Conservation (phyloP, 2,329 filamentous ascomycete species). For the Venturia nashicola region DNA sequence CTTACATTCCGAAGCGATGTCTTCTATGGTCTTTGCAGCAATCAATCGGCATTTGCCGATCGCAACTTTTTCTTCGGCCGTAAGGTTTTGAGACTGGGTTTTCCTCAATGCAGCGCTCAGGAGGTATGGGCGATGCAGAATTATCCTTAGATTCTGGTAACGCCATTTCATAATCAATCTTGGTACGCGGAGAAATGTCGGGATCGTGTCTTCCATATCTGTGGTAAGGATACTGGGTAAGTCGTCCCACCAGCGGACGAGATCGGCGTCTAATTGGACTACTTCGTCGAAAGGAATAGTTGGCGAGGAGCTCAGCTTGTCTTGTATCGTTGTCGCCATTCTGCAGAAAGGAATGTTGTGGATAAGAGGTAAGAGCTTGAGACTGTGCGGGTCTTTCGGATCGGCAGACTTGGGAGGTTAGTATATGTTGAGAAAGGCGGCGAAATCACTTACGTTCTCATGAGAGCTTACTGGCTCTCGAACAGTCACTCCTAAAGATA, state of each 20-base stretch:
- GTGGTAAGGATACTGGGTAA: conserved; percentile 41
- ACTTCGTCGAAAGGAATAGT: conserved; percentile 56
- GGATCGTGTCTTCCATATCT: conserved; percentile 45
- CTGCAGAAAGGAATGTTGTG: conserved; percentile 72
- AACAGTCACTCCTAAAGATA: conserved; percentile 27
- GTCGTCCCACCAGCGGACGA: conserved; percentile 60
- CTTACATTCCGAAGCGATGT: conserved; percentile 58
- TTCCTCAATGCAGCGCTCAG: conserved; percentile 47
- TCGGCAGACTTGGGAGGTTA: conserved; percentile 19
- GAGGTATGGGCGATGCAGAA: conserved; percentile 62
- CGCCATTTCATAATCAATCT: conserved; percentile 72
- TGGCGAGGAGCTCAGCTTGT: conserved; percentile 58
- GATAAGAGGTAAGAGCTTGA: conserved; percentile 56
- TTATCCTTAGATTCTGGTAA: conserved; percentile 65
- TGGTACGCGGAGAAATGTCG: conserved; percentile 56
- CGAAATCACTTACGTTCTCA: neutral
- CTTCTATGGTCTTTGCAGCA: conserved; percentile 57
- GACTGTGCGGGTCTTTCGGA: conserved; percentile 36
- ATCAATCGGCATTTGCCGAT: conserved; percentile 58
- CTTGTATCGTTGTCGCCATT: conserved; percentile 66
- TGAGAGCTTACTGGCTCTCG: conserved; percentile 21
- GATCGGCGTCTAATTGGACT: conserved; percentile 51
- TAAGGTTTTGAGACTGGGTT: conserved; percentile 39
- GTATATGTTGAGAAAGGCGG: neutral
- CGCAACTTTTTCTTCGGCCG: conserved; percentile 52